Base-by-base conservation (phyloP, 225 moss, liverwort and hornwort species). In the Physcomitrellopsis africana region DNA sequence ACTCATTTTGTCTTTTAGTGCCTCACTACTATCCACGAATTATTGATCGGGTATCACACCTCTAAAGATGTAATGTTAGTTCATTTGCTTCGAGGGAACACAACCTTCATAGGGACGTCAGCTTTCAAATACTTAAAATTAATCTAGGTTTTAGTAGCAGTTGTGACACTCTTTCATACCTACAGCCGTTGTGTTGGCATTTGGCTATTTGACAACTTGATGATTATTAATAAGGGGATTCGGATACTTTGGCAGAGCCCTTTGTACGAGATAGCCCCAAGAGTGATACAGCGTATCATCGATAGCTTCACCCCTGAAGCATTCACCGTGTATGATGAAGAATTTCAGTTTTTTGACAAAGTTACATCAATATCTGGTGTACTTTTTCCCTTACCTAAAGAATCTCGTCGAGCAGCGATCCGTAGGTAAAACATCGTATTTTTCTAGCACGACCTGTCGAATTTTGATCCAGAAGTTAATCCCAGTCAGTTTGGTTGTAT, bases 341-440 rank as follows among this genome's bases (percentile, higher is more conserved):
- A 95, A 72, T 95, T 95, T 63, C 87, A 83, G 14, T 95, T 95
- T 61, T 91, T 95, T 85, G 92, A 92, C 80, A 88, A 88, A 78
- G 91, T 92, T 16, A 95, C 94, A 18, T 92, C 92, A 11, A 92
- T 95, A 49, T 95, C 94, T 44, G 94, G 92, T 54, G 85, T 73
- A 13, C 91, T 95, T 66, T 95, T 81, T 80, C 89, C 91, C 0
- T 43, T 95, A 61, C 90, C 91, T 10, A 95, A 95, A 76, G 94
- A 95, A 12, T 65, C 91, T 68, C 91, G 94, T 37, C 84, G 92
- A 67, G 63, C 84, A 74, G 92, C 73, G 61, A 95, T 95, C 27
- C 87, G 91, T 57, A 92, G 90, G 94, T 94, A 81, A 72, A 20
- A 3, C 45, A 14, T 55, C 44, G 43, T 62, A 42, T 60, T 66